These are phyloP conservation scores for Rostrohypoxylon terebratum DNA, from an alignment of 495 filamentous ascomycete genomes.

Conservation along the genomic window DNA sequence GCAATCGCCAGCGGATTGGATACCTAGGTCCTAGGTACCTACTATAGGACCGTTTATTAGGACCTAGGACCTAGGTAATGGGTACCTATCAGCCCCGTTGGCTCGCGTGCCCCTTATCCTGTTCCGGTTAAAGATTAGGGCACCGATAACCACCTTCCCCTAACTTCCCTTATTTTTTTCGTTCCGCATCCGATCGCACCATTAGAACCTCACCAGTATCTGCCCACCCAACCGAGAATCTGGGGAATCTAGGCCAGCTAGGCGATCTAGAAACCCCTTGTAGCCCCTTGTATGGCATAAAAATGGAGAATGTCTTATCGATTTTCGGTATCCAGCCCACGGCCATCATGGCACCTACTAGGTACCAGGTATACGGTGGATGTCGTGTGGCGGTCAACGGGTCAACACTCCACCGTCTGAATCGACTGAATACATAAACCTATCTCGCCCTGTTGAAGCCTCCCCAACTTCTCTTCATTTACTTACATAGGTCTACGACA, in stretches of 20 bases:
- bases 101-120: conserved; percentile 42
- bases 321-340: neutral
- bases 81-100: conserved; percentile 6
- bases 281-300: conserved; percentile 45
- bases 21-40: too few relatives aligned
- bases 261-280: conserved; percentile 18
- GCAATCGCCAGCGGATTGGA: conserved; percentile 30
- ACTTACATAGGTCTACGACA: neutral
- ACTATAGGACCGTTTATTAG: too few relatives aligned
- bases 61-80: too few relatives aligned
- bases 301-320: conserved; percentile 34
- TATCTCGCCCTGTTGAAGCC: neutral
- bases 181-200: conserved; percentile 37
- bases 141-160: conserved; percentile 15
- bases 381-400: conserved; percentile 34
- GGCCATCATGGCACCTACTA: neutral
- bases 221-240: conserved; percentile 37
- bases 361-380: neutral
- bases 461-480: neutral
- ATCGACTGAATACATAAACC: conserved; percentile 29
- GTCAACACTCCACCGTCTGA: conserved; percentile 21
- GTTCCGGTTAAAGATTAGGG: conserved; percentile 23
- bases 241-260: conserved; percentile 37
- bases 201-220: conserved; percentile 35
- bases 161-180: conserved; percentile 37